phyloP scores from a whole-genome alignment of 306 rosid genomes.

The Oemleria cerasiformis region DNA sequence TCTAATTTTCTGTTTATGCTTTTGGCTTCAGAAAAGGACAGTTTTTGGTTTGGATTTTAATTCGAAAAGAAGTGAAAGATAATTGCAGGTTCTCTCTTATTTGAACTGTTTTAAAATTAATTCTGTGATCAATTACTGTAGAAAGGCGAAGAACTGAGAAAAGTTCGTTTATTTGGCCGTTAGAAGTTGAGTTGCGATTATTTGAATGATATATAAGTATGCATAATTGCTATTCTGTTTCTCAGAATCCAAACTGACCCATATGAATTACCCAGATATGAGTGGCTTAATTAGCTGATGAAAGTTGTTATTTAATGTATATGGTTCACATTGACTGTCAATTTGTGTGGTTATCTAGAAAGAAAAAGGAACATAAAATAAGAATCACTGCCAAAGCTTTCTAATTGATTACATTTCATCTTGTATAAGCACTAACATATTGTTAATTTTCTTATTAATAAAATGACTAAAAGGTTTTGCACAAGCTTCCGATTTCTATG shows the following conservation, averaged over 20 bases:
- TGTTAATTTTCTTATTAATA: not conserved
- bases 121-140: not conserved
- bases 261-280: not conserved
- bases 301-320: not conserved
- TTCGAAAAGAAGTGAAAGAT: not conserved
- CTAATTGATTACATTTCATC: not conserved
- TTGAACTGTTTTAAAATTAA: not conserved
- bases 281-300: not conserved
- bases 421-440: not conserved
- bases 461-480: not conserved
- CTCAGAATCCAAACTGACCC: not conserved
- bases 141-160: not conserved
- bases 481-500: not conserved
- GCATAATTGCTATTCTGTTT: not conserved
- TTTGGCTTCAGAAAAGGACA: not conserved
- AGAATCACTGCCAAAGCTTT: too few relatives aligned
- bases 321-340: not conserved
- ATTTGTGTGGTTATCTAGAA: constrained; percentile 9
- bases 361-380: too few relatives aligned
- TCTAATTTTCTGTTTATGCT: not conserved
- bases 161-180: not conserved
- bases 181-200: not conserved
- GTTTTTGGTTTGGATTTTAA: not conserved
- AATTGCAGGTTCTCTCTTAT: not conserved
- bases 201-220: too few relatives aligned